phyloP scores from a whole-genome alignment of 1,139 yeast species.

The Kodamaea sp. region DNA sequence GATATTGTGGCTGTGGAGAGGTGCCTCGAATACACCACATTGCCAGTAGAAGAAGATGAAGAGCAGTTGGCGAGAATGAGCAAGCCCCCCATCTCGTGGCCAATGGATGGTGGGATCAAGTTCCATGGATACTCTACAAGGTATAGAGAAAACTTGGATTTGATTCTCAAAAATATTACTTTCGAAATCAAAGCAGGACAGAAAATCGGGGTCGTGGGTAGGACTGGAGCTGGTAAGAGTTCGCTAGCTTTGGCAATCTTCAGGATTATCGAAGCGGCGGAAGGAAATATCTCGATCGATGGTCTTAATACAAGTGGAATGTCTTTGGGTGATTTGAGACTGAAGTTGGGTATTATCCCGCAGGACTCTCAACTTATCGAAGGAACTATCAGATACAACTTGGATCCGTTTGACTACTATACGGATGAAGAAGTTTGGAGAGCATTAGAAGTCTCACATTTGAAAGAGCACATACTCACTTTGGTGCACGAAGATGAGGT shows the following conservation, averaged over 20 bases:
- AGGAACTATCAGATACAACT: constrained; percentile 59
- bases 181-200: constrained; percentile 72
- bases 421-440: constrained; percentile 57
- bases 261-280: constrained; percentile 75
- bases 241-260: constrained; percentile 87
- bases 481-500: constrained; percentile 33
- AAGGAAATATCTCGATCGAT: constrained; percentile 56
- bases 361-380: constrained; percentile 70
- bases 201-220: constrained; percentile 91
- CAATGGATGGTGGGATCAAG: constrained; percentile 67
- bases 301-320: constrained; percentile 47
- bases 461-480: constrained; percentile 45
- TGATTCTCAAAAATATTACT: constrained; percentile 72
- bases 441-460: constrained; percentile 53
- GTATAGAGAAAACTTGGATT: constrained; percentile 81
- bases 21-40: constrained; percentile 66
- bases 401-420: constrained; percentile 58
- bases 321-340: constrained; percentile 52
- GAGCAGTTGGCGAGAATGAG: constrained; percentile 19
- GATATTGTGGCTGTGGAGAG: constrained; percentile 78
- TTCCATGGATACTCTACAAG: constrained; percentile 79
- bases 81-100: constrained; percentile 64
- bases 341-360: constrained; percentile 62
- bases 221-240: constrained; percentile 98
- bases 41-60: constrained; percentile 55